Base-by-base conservation (phyloP, 371 early-diverging fungal genomes). In the Rhizopus microsporus region DNA sequence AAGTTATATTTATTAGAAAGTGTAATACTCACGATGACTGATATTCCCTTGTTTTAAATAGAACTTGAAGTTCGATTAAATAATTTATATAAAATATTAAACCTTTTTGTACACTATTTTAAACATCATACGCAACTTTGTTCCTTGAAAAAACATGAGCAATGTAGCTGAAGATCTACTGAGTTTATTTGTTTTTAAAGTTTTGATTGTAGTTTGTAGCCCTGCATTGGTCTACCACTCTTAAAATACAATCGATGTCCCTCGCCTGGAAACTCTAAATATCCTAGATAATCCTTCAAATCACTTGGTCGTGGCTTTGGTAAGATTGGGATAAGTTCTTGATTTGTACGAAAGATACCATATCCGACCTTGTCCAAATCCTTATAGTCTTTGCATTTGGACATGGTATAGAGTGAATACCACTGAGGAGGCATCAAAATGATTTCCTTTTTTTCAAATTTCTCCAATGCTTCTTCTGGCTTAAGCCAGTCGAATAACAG, bases 361-460 rank as follows among this genome's bases (percentile, higher is more conserved):
- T 67, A 29, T 5, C 80, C 80, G n/a, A 71, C 77, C 10, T 58
- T 39, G 7, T 37, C 35, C 7, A 85, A 54, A 5, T 76, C 61
- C 30, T 59, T 55, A 38, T 71, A 68, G 16, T 63, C 52, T 5
- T 59, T 40, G 16, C 70, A 34, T 13, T 65, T 56, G 23, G 59
- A 51, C 64, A 90, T 57, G 12, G 75, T 57, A 5, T 69, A 40
- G 16, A 90, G 54, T 0, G 82, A 67, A 38, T 85, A 86, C 73
- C 83, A 88, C 68, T 90, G 91, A 12, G 91, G 91, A 16, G 89
- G 89, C 35, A 86, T 78, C 34, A 73, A 43, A 1, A 73, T 54
- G 3, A 78, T 62, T 29, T 75, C 45, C 16, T 63, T 54, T 12
- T 67, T 42, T 10, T 62, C 15, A 37, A 60, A 67, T 38, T 47